Conservation (phyloP, 495 filamentous ascomycete species). For the Neurospora sp. region DNA sequence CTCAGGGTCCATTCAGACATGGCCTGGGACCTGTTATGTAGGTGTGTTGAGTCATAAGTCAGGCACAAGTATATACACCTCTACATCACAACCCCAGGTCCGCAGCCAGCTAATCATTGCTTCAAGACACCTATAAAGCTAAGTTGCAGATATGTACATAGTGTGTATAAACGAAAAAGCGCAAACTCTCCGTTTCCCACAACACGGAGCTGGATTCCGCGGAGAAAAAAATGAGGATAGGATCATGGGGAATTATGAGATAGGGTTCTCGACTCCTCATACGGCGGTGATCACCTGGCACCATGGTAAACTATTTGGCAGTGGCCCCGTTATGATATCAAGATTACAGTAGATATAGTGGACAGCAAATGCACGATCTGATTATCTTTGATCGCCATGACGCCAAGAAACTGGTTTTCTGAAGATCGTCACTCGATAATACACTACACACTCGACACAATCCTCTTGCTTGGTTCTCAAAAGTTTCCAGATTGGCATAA, state of each 20-base stretch:
- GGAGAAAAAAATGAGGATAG: no score
- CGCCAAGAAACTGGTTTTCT: not conserved
- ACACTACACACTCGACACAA: not conserved
- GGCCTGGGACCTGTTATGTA: not conserved
- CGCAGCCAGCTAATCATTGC: no score
- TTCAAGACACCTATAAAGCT: no score
- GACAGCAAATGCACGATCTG: not conserved
- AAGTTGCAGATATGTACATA: no score
- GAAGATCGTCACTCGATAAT: not conserved
- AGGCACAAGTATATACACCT: not conserved
- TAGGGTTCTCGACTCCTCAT: no score
- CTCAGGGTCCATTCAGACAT: not conserved
- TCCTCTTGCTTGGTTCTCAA: not conserved
- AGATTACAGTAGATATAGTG: not conserved
- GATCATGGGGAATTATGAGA: no score
- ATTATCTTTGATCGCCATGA: not conserved
- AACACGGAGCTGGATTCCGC: no score
- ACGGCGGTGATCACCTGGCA: no score
- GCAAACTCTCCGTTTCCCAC: no score
- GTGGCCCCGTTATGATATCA: not conserved
- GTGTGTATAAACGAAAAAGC: no score
- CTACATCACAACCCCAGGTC: no score
- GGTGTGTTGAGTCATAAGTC: not conserved
- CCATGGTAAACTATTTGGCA: no score
- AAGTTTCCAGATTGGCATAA: not conserved